Conservation (phyloP, 805 yeast species). For the Starmerella roubikii region DNA sequence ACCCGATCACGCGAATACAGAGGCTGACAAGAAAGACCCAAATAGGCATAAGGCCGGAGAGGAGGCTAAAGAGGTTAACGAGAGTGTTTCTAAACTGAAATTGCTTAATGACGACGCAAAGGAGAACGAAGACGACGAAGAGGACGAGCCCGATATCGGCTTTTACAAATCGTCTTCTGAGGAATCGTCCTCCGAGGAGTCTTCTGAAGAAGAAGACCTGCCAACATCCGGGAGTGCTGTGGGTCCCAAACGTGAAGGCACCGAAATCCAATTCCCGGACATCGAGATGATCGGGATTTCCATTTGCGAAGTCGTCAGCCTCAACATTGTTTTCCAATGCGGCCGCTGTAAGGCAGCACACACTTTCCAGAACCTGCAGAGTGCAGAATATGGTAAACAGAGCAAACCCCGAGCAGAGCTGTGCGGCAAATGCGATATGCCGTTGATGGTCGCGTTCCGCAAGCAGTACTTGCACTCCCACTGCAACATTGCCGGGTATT, state of each 20-base stretch:
- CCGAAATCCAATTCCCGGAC: conserved; percentile 26
- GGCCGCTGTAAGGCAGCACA: conserved; percentile 27
- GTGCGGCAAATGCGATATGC: conserved; percentile 27
- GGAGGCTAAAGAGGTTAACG: neutral
- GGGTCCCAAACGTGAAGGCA: conserved; percentile 23
- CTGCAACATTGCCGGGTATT: conserved; percentile 25
- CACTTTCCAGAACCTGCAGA: conserved; percentile 25
- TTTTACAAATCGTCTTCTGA: neutral
- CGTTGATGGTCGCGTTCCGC: conserved; percentile 26
- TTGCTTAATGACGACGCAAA: neutral
- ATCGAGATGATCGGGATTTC: conserved; percentile 25
- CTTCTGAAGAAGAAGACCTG: conserved; percentile 23
- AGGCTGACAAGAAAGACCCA: neutral
- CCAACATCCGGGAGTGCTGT: conserved; percentile 8
- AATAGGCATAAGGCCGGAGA: neutral
- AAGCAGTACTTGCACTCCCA: conserved; percentile 28
- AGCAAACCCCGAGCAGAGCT: conserved; percentile 23
- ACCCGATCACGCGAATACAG: neutral
- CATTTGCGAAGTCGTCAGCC: conserved; percentile 25
- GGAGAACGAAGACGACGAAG: neutral
- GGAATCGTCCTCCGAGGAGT: conserved; percentile 10
- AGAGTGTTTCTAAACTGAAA: too few relatives aligned
- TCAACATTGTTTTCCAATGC: conserved; percentile 28
- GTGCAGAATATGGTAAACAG: conserved; percentile 26
- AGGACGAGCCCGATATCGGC: neutral